Evolutionary conservation across 148 eudicot genomes (phyloP), one percentile per base, ranked within the genome.

Genomic region (Amaranthus cruentus): DNA sequence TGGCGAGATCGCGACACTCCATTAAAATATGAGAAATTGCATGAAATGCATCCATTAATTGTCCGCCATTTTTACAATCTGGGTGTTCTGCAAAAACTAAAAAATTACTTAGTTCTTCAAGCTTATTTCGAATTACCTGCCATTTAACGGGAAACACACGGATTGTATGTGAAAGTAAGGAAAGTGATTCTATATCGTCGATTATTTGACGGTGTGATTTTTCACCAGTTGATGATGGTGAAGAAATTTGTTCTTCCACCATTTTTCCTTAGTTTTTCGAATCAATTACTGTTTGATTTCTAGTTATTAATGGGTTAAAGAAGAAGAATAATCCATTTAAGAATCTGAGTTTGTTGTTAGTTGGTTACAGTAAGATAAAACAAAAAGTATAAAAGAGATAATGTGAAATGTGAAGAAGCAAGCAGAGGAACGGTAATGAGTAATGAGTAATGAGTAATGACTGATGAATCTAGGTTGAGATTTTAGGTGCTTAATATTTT

Each of bases 71-170:
- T 28, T 28, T 28, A 28, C 38, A 28, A 28, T 28, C 38, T 28
- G 78, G 75, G 68, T 64, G 71, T 54, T 83, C 83, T 6, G 88
- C 70, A 1, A 90, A 77, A 14, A 73, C 56, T 47, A 95, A 77
- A 54, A 81, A 82, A 9, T 90, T 73, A 70, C 80, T 84, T 8
- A 95, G 84, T 76, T 88, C 96, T 4, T 88, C 84, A n/a, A 95
- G 86, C 77, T 84, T 87, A 60, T 43, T 48, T 0, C 99, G 77
- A 42, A 95, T 88, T 48, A 83, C 47, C 15, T 84, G 84, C 99
- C 99, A 95, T 73, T 86, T 95, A 0, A 65, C 75, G 2, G 91
- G 3, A 75, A 95, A 95, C 18, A 82, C 88, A 54, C 81, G 82
- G 74, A 90, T 86, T 2, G 90, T 80, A 73, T 84, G 83, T 1